Evolutionary conservation across 1,284 basidiomycete genomes (phyloP), one percentile per base, ranked within the genome.

Genomic region (Papiliotrema laurentii): DNA sequence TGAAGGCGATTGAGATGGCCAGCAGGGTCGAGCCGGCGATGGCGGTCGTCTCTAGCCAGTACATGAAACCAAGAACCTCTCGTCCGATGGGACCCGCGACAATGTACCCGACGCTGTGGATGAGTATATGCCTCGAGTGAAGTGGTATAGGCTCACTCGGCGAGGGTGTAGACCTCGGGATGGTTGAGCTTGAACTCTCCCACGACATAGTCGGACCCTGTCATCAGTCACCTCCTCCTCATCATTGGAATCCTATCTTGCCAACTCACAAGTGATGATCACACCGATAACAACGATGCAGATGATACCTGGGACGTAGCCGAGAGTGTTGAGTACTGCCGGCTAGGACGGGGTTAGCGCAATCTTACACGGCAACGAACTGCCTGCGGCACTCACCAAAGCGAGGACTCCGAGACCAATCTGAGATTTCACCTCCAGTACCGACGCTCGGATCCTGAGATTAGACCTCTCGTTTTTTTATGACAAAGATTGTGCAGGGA

Each of bases 1-100:
- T 75, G 44, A 76, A 61, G 0, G 73, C 69, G 42, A 71, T 68
- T 6, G 70, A 64, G 35, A 73, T 53, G n/a, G 61, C 58, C 26
- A 74, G 47, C 45, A 61, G 55, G 7, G 59, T 57, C 22, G 59
- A 60, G 6, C 62, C 67, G 28, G 62, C 63, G 24, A 61, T 59
- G 28, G 56, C 60, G 18, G 52, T 49, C 19, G 50, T 40, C 36
- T 49, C 31, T 16, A 57, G 54, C 61, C 63, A 64, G 53, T 61
- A 71, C 1, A 43, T 35, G 30, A 55, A 64, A 18, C 60, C 60
- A 9, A 66, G 50, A 10, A 70, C 34, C 46, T 69, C 69, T 33
- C 67, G 48, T 5, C 64, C 64, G 27, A 66, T 27, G 9, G 45
- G 55, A n/a, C 69, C 68, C 18, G 38, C 52, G 28, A 69, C 57